phyloP scores from a whole-genome alignment of 1,139 yeast species.

The Pneumocystis sp. region DNA sequence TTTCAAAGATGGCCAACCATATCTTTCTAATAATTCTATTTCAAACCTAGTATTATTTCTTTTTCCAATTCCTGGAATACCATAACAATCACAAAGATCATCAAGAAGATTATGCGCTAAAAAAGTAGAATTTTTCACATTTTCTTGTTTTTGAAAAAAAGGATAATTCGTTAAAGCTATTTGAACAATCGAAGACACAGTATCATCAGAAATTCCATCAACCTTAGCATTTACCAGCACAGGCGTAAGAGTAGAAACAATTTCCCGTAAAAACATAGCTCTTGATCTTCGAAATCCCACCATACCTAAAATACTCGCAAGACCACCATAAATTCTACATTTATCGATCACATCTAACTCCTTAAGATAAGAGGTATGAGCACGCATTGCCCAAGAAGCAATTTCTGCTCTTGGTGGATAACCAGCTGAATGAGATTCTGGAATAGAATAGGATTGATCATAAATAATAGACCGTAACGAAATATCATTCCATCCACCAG shows the following conservation, averaged over 20 bases:
- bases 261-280: slow-evolving; percentile 50
- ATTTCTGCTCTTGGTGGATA: slow-evolving; percentile 12
- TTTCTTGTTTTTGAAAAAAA: background rate
- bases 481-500: slow-evolving; percentile 34
- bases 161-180: slow-evolving; percentile 6
- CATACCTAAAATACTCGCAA: slow-evolving; percentile 51
- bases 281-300: slow-evolving; percentile 52
- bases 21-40: slow-evolving; percentile 16
- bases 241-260: slow-evolving; percentile 40
- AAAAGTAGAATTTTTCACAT: background rate
- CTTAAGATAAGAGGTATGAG: slow-evolving; percentile 16
- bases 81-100: slow-evolving; percentile 21
- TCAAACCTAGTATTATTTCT: slow-evolving; percentile 5
- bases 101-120: slow-evolving; percentile 18
- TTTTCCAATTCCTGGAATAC: slow-evolving; percentile 10
- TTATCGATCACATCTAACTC: slow-evolving; percentile 20
- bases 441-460: slow-evolving; percentile 19
- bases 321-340: slow-evolving; percentile 41
- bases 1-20: slow-evolving; percentile 46
- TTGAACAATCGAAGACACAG: slow-evolving; percentile 15
- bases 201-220: slow-evolving; percentile 16
- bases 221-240: slow-evolving; percentile 23
- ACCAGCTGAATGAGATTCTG: slow-evolving; percentile 16
- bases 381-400: slow-evolving; percentile 13
- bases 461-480: slow-evolving; percentile 32